Conservation (phyloP, 306 rosid species). For the Hylodesmum podocarpum region DNA sequence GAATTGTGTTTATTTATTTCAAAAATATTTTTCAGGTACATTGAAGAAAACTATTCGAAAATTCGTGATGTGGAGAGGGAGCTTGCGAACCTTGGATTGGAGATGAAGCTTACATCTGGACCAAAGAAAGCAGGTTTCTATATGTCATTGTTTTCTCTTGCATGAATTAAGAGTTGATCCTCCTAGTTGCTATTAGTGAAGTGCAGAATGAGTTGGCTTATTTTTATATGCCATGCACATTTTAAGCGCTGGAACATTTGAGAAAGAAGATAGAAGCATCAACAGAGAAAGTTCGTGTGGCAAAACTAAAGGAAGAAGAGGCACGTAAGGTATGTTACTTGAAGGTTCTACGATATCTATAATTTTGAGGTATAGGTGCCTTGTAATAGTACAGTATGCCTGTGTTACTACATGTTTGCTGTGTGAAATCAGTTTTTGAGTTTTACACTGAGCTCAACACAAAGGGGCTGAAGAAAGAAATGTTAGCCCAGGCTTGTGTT, state of each 20-base stretch:
- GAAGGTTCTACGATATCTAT: slow-evolving; percentile 8
- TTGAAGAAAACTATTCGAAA: slow-evolving; percentile 86
- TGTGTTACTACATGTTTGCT: neutral
- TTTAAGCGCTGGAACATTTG: slow-evolving; percentile 79
- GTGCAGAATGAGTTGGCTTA: slow-evolving; percentile 32
- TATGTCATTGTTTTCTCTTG: slow-evolving; percentile 23
- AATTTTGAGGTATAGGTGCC: neutral
- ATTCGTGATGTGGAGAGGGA: slow-evolving; percentile 91
- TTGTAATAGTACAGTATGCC: neutral
- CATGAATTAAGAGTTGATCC: neutral
- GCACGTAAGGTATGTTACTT: slow-evolving; percentile 56
- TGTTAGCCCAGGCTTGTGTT: neutral
- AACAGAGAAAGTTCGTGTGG: slow-evolving; percentile 71
- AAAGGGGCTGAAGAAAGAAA: neutral
- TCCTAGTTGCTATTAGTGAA: slow-evolving; percentile 14
- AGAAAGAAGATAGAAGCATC: slow-evolving; percentile 84
- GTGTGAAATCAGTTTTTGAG: slow-evolving; percentile 7
- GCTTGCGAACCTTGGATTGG: slow-evolving; percentile 70
- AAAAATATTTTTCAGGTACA: slow-evolving; percentile 51
- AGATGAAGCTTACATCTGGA: slow-evolving; percentile 92
- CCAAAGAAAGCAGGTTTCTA: slow-evolving; percentile 89
- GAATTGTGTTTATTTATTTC: neutral
- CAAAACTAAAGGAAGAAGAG: slow-evolving; percentile 82
- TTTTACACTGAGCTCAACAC: neutral
- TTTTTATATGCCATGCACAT: slow-evolving; percentile 29